These are phyloP conservation scores for Potentilla sterilis DNA, from an alignment of 306 rosid species.

Conservation along the genomic window DNA sequence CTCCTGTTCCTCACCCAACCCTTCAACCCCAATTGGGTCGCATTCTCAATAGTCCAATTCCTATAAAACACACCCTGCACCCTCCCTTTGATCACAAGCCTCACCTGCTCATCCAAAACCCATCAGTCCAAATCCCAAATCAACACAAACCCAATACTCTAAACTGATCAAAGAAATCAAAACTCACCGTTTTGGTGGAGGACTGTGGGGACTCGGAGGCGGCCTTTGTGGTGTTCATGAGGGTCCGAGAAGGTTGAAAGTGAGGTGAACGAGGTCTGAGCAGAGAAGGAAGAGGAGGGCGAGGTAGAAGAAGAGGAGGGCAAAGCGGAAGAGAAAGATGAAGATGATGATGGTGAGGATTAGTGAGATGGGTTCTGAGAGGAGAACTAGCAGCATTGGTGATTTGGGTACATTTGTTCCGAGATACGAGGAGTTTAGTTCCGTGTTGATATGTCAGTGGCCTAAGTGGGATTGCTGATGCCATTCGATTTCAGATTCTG, in stretches of 20 bases:
- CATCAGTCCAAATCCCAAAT: neutral
- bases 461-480: conserved; percentile 23
- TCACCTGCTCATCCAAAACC: conserved; percentile 51
- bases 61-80: conserved; percentile 75
- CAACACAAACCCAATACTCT: neutral
- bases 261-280: conserved; percentile 44
- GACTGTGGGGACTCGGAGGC: conserved; percentile 25
- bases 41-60: conserved; percentile 49
- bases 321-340: conserved; percentile 50
- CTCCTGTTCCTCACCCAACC: conserved; percentile 57
- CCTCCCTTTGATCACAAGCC: conserved; percentile 79
- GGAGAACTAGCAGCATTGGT: conserved; percentile 33
- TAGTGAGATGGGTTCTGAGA: conserved; percentile 55
- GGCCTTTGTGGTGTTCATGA: conserved; percentile 44
- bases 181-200: conserved; percentile 59
- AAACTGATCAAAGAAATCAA: neutral
- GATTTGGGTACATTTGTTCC: conserved; percentile 28
- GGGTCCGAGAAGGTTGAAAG: conserved; percentile 40
- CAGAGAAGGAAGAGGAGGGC: conserved; percentile 51
- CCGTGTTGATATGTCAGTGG: conserved; percentile 34
- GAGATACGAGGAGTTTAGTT: conserved; percentile 31
- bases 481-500: conserved; percentile 30
- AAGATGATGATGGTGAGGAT: conserved; percentile 47
- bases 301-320: conserved; percentile 44
- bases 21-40: conserved; percentile 44